A percentile compares a stretch with the other conserved stretches of the same genome.
Conservation (phyloP, 768 basidiomycete species). For the Tricholoma flavovirens region DNA sequence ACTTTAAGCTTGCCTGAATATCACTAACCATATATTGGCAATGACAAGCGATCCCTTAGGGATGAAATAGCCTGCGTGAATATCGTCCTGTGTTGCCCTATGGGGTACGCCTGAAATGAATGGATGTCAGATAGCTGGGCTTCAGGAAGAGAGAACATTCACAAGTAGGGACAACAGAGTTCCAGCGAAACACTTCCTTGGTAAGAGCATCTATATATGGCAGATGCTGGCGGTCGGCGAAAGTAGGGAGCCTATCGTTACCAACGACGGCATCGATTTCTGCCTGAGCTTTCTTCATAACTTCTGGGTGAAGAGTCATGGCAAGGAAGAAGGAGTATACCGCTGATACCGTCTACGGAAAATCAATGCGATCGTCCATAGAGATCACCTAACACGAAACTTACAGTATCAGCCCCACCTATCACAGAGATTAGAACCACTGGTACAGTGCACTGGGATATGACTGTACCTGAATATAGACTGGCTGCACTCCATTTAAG, state of each 20-base stretch:
- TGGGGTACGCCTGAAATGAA: constrained; percentile 42
- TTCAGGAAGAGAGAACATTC: constrained; percentile 3
- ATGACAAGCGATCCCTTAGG: constrained; percentile 53
- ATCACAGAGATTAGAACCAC: constrained; percentile 8
- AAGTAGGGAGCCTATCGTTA: constrained; percentile 53
- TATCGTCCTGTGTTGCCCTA: constrained; percentile 51
- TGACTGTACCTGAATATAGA: constrained; percentile 40
- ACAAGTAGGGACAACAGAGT: constrained; percentile 42
- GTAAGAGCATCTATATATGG: constrained; percentile 58
- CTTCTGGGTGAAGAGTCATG: constrained; percentile 52
- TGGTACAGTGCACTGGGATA: not conserved
- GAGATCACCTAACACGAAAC: constrained; percentile 11
- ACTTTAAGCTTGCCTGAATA: constrained; percentile 2
- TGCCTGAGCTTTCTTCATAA: constrained; percentile 51
- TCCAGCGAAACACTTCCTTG: constrained; percentile 54
- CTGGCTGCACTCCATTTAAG: constrained; percentile 65
- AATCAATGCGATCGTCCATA: constrained; percentile 6
- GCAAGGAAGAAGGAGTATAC: constrained; percentile 60
- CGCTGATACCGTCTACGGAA: constrained; percentile 52
- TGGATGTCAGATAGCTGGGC: constrained; percentile 9
- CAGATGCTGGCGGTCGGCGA: constrained; percentile 49
- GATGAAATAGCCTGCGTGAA: constrained; percentile 57
- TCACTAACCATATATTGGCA: constrained; percentile 42
- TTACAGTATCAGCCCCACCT: constrained; percentile 57
- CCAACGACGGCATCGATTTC: constrained; percentile 61